Evolutionary conservation across 768 basidiomycete species (phyloP).

Genomic region (Rhizopogon vulgaris): DNA sequence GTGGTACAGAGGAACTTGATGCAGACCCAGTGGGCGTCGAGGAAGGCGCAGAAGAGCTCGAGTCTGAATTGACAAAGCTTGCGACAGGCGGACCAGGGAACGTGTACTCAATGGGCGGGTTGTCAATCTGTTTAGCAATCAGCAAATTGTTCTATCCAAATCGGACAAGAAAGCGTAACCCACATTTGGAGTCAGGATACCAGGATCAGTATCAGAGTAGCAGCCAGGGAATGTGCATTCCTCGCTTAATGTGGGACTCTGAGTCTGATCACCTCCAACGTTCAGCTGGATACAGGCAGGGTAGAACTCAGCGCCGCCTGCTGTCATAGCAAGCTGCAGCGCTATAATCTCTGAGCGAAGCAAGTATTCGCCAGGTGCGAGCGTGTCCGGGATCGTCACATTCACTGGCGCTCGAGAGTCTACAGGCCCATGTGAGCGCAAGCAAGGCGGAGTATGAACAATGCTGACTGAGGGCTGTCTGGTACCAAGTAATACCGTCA

Average conservation of each 20-base stretch:
- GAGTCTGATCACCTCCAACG: constrained; percentile 21
- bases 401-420: constrained; percentile 32
- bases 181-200: constrained; percentile 51
- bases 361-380: constrained; percentile 66
- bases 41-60: constrained; percentile 7
- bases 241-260: constrained; percentile 15
- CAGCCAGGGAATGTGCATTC: constrained; percentile 64
- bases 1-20: constrained; percentile 3
- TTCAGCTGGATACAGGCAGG: constrained; percentile 23
- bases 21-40: constrained; percentile 10
- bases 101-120: constrained; percentile 30
- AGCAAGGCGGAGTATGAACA: neutral
- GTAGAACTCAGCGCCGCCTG: constrained; percentile 48
- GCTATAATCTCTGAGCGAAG: constrained; percentile 76
- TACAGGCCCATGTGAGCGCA: constrained; percentile 9
- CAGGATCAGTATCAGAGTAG: constrained; percentile 63
- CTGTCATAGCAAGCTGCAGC: constrained; percentile 52
- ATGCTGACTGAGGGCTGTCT: constrained; percentile 42
- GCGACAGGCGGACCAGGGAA: constrained; percentile 53
- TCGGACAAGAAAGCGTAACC: constrained; percentile 1
- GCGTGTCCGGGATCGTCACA: constrained; percentile 40
- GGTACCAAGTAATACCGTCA: constrained; percentile 38
- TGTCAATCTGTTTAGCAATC: constrained; percentile 18
- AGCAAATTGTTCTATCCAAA: neutral
- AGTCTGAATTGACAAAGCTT: constrained; percentile 26